These are phyloP conservation scores for Coprinopsis sp. DNA, from an alignment of 768 basidiomycete species.

Conservation along the genomic window DNA sequence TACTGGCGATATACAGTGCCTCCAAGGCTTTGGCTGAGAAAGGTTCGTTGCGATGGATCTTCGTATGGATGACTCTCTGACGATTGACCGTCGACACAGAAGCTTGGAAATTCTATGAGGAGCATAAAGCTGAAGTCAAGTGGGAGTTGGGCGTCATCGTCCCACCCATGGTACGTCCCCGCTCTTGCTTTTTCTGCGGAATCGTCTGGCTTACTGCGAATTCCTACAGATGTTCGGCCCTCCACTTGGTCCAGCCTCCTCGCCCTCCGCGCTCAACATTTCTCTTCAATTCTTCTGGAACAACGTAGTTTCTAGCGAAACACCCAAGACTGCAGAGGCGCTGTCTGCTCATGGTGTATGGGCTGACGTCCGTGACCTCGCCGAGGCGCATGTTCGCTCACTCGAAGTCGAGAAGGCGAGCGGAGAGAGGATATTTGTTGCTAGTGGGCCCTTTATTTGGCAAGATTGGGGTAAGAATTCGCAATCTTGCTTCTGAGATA, in stretches of 20 bases:
- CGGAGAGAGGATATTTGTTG: constrained; percentile 7
- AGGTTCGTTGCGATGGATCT: too few relatives aligned
- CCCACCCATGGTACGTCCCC: constrained; percentile 5
- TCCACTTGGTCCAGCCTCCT: not conserved
- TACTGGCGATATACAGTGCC: too few relatives aligned
- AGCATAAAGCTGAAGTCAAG: constrained; percentile 4
- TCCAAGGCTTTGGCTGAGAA: too few relatives aligned
- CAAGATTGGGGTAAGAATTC: constrained; percentile 31
- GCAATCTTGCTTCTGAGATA: not conserved
- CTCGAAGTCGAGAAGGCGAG: constrained; percentile 8
- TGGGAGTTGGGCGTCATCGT: constrained; percentile 9
- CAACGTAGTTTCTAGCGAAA: constrained; percentile 2
- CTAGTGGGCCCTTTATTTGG: constrained; percentile 18
- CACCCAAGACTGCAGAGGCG: not conserved
- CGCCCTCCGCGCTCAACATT: constrained; percentile 2
- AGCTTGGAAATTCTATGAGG: constrained; percentile 5
- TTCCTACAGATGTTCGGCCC: not conserved
- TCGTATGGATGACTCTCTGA: too few relatives aligned
- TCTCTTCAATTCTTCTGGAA: constrained; percentile 4
- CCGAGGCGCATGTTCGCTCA: constrained; percentile 5
- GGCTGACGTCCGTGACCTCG: constrained; percentile 9
- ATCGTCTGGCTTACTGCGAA: not conserved
- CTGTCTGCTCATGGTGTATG: not conserved
- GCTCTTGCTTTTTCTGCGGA: not conserved
- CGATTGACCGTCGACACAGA: constrained; percentile 4